Evolutionary conservation across 495 filamentous ascomycete species (phyloP).

Genomic region (Penicillium canariense): DNA sequence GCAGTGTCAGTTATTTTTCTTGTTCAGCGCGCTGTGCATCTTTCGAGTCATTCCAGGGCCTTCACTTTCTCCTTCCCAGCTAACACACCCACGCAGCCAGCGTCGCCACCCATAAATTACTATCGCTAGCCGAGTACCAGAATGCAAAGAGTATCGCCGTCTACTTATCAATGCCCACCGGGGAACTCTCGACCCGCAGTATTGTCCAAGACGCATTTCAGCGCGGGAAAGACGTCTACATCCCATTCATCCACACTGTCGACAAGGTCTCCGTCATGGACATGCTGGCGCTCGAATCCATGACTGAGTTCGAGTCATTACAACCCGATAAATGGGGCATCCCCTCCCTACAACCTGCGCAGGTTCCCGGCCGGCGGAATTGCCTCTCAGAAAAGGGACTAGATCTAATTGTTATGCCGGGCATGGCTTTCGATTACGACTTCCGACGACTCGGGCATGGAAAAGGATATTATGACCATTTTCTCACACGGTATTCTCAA

Average conservation of each 20-base stretch:
- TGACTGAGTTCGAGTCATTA: slow-evolving; percentile 73
- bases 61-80: neutral
- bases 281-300: slow-evolving; percentile 76
- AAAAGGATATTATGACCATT: slow-evolving; percentile 96
- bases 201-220: slow-evolving; percentile 79
- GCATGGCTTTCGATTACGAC: slow-evolving; percentile 81
- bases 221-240: slow-evolving; percentile 79
- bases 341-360: slow-evolving; percentile 65
- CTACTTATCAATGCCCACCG: slow-evolving; percentile 87
- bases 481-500: slow-evolving; percentile 68
- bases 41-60: neutral
- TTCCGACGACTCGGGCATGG: slow-evolving; percentile 86
- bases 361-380: slow-evolving; percentile 61
- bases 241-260: slow-evolving; percentile 78
- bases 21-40: too few species aligned
- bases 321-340: slow-evolving; percentile 88
- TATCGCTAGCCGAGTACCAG: slow-evolving; percentile 63
- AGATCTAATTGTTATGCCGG: slow-evolving; percentile 89
- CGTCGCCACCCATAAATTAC: slow-evolving; percentile 54
- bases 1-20: slow-evolving; percentile 58
- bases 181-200: slow-evolving; percentile 75
- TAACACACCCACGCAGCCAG: slow-evolving; percentile 48
- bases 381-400: slow-evolving; percentile 64
- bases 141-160: slow-evolving; percentile 73
- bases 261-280: slow-evolving; percentile 73